These are phyloP conservation scores for Neurospora sp. DNA, from an alignment of 495 filamentous ascomycete genomes.

Conservation along the genomic window DNA sequence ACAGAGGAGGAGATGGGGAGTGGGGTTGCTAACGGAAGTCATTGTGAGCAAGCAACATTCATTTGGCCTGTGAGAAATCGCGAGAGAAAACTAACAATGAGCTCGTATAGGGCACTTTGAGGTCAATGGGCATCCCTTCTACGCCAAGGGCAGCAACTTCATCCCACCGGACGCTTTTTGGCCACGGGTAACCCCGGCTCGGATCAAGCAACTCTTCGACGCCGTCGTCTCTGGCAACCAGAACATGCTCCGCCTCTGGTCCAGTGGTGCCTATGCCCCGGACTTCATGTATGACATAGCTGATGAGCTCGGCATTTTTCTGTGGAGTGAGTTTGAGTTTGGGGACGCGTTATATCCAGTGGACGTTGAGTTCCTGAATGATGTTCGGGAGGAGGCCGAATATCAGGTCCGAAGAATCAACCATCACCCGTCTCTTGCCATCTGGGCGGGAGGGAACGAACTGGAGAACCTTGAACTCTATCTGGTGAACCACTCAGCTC, in stretches of 20 bases:
- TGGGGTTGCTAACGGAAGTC: slow-evolving; percentile 49
- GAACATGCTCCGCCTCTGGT: slow-evolving; percentile 64
- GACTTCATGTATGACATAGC: slow-evolving; percentile 63
- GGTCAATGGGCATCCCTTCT: slow-evolving; percentile 58
- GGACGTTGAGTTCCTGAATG: slow-evolving; percentile 45
- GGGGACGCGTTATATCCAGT: slow-evolving; percentile 54
- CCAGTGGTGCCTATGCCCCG: slow-evolving; percentile 51
- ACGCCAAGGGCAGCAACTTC: slow-evolving; percentile 57
- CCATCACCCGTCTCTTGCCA: slow-evolving; percentile 56
- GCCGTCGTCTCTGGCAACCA: slow-evolving; percentile 49
- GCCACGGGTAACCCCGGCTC: slow-evolving; percentile 47
- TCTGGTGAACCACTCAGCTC: slow-evolving; percentile 34
- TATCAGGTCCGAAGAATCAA: slow-evolving; percentile 57
- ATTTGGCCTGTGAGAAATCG: not conserved
- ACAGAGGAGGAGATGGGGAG: slow-evolving; percentile 45
- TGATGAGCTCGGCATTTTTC: slow-evolving; percentile 53
- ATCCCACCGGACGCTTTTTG: slow-evolving; percentile 61
- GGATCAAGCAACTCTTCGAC: slow-evolving; percentile 46
- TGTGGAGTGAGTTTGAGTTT: slow-evolving; percentile 64
- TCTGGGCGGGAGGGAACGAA: slow-evolving; percentile 62
- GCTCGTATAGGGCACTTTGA: slow-evolving; percentile 45
- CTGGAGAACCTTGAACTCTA: slow-evolving; percentile 48
- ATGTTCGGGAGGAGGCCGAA: slow-evolving; percentile 45
- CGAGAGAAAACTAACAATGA: not conserved
- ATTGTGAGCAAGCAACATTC: slow-evolving; percentile 31